Conservation (phyloP, 768 basidiomycete species). For the Punctularia strigosozonata region DNA sequence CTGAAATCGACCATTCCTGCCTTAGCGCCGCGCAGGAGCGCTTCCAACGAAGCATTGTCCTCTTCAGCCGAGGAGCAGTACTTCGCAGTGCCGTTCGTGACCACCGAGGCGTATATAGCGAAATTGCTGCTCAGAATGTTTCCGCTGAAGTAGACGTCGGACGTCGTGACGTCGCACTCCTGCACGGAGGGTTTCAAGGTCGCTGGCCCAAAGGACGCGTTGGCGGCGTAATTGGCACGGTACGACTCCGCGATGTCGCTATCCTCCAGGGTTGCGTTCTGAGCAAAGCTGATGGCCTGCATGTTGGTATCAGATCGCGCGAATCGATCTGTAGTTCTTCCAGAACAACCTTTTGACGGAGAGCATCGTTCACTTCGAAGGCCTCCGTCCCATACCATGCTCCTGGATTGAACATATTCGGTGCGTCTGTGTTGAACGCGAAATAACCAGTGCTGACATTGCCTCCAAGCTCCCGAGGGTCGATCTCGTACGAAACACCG, state of each 20-base stretch:
- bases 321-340: too few relatives aligned
- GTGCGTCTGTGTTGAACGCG: slow-evolving; percentile 17
- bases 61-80: slow-evolving; percentile 27
- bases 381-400: slow-evolving; percentile 30
- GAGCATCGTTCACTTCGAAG: slow-evolving; percentile 30
- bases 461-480: slow-evolving; percentile 26
- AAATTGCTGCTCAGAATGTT: slow-evolving; percentile 21
- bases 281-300: slow-evolving; percentile 17
- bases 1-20: slow-evolving; percentile 23
- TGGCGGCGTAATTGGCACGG: slow-evolving; percentile 17
- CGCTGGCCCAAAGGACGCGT: slow-evolving; percentile 16
- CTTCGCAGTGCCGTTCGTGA: slow-evolving; percentile 21
- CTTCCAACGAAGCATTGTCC: slow-evolving; percentile 28
- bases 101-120: slow-evolving; percentile 23
- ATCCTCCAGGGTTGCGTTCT: slow-evolving; percentile 22
- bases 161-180: slow-evolving; percentile 24
- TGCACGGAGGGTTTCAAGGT: slow-evolving; percentile 19
- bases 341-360: slow-evolving; percentile 10
- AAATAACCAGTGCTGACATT: slow-evolving; percentile 27
- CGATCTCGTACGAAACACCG: slow-evolving; percentile 27
- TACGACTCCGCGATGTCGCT: slow-evolving; percentile 16
- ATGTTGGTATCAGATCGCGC: not conserved
- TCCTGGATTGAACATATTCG: slow-evolving; percentile 15
- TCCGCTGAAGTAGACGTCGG: slow-evolving; percentile 26
- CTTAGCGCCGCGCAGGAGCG: slow-evolving; percentile 22